Evolutionary conservation across 2,329 filamentous ascomycete species (phyloP), one percentile per base, ranked within the genome.

Genomic region (Microascus cirrosus): DNA sequence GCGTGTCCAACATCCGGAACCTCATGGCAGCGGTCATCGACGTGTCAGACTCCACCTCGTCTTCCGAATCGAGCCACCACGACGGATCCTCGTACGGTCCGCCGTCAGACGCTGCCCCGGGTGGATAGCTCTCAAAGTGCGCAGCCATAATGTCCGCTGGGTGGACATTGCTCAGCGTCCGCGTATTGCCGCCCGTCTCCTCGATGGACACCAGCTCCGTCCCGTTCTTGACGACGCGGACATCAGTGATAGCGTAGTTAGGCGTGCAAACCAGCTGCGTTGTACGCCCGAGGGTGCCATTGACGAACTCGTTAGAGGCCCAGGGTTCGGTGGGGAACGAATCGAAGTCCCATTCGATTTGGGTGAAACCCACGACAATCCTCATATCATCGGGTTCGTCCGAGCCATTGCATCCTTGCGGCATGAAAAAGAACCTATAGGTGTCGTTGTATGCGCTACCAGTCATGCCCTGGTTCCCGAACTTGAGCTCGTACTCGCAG

Each of bases 11-110:
- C 54, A 61, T 61, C 13, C 63, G 62, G 59, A 69, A 62, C 2
- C 65, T 64, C 35, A 73, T 60, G 1, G 68, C 69, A 13, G 69
- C 66, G 39, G 66, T 67, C 64, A 73, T 68, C 20, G 66, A 62
- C 36, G 67, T 58, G 32, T 73, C 69, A 12, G 45, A n/a, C 5
- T 50, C 45, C 10, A 50, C 3, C 2, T 8, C 12, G 45, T 22
- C 24, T 25, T 34, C 15, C 25, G 52, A 4, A 28, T 34, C 28
- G 25, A 7, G 18, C 12, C 28, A 59, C n/a, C 61, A 22, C 7
- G 20, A 22, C 45, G 45, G 11, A 20, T 22, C 22, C 45, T 61
- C 12, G 56, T 61, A 8, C 56, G 59, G 51, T 63, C 62, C n/a
- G 61, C 20, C 42, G 35, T 36, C 59, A 0, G 60, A 15, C 18